These are phyloP conservation scores for Plasmodium fragile DNA, from an alignment of 169 alveolate genomes.

Conservation along the genomic window DNA sequence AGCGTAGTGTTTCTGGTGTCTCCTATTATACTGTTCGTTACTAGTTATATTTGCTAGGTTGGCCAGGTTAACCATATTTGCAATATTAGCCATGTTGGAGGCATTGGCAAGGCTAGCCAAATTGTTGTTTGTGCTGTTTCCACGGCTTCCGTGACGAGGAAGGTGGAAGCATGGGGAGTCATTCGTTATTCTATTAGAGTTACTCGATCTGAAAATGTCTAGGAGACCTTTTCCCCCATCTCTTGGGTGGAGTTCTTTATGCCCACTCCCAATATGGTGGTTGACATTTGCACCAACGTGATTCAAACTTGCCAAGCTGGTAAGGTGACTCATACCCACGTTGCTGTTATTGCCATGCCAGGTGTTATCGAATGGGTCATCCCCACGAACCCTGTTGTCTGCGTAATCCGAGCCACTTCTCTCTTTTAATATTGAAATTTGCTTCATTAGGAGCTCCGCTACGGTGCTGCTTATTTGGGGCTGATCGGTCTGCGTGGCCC, in stretches of 20 bases:
- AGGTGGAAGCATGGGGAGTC: conserved; percentile 1
- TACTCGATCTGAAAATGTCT: conserved; percentile 25
- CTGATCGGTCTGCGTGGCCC: background rate
- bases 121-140: background rate
- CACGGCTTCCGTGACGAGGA: background rate
- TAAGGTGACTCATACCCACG: background rate
- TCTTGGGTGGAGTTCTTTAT: conserved; percentile 24
- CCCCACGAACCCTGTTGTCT: background rate
- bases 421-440: conserved; percentile 43
- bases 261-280: background rate
- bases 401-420: conserved; percentile 6
- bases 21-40: background rate
- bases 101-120: background rate
- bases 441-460: conserved; percentile 59
- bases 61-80: background rate
- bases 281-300: background rate
- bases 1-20: background rate
- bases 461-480: conserved; percentile 42
- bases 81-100: background rate
- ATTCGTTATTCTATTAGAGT: conserved; percentile 1
- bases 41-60: background rate
- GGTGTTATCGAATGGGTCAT: background rate
- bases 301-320: background rate
- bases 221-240: conserved; percentile 46
- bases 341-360: background rate